Conservation (phyloP, 73 alveolate species). For the Uronychia binucleata region DNA sequence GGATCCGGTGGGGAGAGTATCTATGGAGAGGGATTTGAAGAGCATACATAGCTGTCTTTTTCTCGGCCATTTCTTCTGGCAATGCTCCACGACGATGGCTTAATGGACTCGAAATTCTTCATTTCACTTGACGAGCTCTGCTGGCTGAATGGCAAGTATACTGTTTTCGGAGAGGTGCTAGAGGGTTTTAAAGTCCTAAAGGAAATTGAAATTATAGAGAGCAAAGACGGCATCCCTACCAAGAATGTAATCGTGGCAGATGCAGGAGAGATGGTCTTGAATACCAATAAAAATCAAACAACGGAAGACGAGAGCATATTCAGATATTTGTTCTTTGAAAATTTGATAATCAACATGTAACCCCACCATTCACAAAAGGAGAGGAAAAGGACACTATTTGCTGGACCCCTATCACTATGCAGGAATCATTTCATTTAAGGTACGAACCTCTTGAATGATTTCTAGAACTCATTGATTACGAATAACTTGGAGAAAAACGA, state of each 20-base stretch:
- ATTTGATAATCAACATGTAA: not conserved
- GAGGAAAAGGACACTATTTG: not conserved
- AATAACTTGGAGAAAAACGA: no score
- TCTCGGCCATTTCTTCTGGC: not conserved
- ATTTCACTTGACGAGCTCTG: not conserved
- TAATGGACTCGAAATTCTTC: not conserved
- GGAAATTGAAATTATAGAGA: slow-evolving; percentile 64
- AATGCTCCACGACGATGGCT: not conserved
- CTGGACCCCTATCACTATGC: not conserved
- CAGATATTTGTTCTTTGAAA: not conserved
- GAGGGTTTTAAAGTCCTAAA: slow-evolving; percentile 64
- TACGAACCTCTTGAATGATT: no score
- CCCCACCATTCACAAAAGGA: not conserved
- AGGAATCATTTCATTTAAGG: not conserved
- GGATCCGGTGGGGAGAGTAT: not conserved
- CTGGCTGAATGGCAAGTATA: slow-evolving; percentile 80
- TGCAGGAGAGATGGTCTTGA: slow-evolving; percentile 36
- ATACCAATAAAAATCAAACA: not conserved
- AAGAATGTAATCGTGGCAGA: slow-evolving; percentile 45
- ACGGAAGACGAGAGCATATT: not conserved
- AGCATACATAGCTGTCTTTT: not conserved
- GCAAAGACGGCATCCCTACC: slow-evolving; percentile 50
- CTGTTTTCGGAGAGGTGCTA: slow-evolving; percentile 88
- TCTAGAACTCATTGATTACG: no score
- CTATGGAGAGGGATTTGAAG: not conserved